These are phyloP conservation scores for Parathielavia hyrcaniae DNA, from an alignment of 495 filamentous ascomycete species.

Conservation along the genomic window DNA sequence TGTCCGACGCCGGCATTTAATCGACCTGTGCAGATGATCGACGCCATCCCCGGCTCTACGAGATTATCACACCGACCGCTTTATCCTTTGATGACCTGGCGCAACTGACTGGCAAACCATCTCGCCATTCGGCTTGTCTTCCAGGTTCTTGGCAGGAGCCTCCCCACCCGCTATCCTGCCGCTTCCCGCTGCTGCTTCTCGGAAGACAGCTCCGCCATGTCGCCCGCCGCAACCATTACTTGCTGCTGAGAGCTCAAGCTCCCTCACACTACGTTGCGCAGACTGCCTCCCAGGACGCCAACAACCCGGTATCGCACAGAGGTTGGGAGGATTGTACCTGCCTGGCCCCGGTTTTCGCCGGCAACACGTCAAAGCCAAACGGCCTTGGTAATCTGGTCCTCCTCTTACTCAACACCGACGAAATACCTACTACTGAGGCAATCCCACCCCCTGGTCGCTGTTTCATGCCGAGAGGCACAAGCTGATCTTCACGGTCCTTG, in stretches of 20 bases:
- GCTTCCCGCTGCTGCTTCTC: not conserved
- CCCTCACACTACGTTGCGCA: not conserved
- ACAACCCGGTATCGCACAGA: constrained; percentile 1
- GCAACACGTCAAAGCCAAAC: not conserved
- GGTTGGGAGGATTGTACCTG: not conserved
- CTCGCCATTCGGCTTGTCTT: not conserved
- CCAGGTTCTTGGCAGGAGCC: not conserved
- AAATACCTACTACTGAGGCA: not conserved
- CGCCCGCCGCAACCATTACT: not conserved
- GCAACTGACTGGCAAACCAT: not conserved
- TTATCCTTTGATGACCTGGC: not conserved
- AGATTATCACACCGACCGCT: not conserved
- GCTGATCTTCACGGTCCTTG: constrained; percentile 13
- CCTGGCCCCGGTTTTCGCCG: not conserved
- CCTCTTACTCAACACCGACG: constrained; percentile 1
- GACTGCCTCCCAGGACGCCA: not conserved
- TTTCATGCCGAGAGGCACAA: not conserved
- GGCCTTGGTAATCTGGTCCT: not conserved
- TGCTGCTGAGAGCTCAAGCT: not conserved
- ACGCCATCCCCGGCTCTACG: too few species aligned
- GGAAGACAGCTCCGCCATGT: not conserved
- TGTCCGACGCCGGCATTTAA: too few species aligned
- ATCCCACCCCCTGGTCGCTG: not conserved
- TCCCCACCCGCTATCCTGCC: constrained; percentile 1
- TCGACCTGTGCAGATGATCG: too few species aligned